A percentile compares a stretch with the other conserved stretches of the same genome.
phyloP scores from a whole-genome alignment of 176 grass and related monocot genomes.

The Microstegium vimineum region DNA sequence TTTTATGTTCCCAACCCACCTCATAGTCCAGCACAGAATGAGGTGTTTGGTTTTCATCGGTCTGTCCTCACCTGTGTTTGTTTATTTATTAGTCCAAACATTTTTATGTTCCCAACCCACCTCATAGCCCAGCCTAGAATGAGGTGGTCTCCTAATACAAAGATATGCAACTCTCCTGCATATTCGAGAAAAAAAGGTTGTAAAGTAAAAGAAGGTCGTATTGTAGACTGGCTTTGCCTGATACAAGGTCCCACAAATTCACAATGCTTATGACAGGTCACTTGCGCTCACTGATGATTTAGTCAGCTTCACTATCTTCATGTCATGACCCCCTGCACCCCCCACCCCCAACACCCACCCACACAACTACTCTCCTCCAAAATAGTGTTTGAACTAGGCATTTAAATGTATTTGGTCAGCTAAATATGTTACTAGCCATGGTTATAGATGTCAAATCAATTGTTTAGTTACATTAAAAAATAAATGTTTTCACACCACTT shows the following conservation, averaged over 20 bases:
- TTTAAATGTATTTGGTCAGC: background rate
- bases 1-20: background rate
- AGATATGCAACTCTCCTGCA: background rate
- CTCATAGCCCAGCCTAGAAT: background rate
- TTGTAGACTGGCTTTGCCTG: background rate
- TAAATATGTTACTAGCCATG: background rate
- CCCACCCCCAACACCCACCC: too few species aligned
- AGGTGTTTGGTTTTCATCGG: too few species aligned
- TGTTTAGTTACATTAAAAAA: background rate
- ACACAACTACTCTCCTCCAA: background rate
- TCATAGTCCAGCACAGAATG: too few species aligned
- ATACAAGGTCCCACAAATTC: background rate
- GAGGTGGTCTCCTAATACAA: background rate
- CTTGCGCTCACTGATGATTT: background rate
- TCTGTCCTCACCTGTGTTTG: too few species aligned
- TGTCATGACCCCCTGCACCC: too few species aligned
- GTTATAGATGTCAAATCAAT: background rate
- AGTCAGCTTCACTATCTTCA: too few species aligned
- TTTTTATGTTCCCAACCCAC: background rate
- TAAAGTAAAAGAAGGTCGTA: background rate
- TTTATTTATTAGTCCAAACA: too few species aligned
- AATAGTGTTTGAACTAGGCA: background rate
- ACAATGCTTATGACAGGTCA: background rate
- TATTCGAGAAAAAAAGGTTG: background rate
- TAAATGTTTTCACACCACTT: slow-evolving; percentile 9